Evolutionary conservation across 352 stramenopile genomes (phyloP).

Genomic region (Pilasporangium apinafurcum): DNA sequence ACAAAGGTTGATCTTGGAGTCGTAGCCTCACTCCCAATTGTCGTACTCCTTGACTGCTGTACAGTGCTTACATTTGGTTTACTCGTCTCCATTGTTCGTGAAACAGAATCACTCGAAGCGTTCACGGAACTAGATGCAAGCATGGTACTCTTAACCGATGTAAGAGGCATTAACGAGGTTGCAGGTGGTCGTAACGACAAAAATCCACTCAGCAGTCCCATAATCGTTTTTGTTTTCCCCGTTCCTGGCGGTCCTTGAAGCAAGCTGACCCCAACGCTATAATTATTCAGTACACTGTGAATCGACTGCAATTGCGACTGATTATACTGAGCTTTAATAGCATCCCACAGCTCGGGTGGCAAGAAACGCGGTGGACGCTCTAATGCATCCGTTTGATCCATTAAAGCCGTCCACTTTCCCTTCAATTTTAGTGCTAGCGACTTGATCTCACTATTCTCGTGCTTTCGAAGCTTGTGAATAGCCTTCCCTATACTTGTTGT

Average conservation of each 20-base stretch:
- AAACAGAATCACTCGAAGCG: too few species aligned
- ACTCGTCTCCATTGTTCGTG: not conserved
- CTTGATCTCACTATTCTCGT: constrained; percentile 50
- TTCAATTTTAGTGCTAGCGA: constrained; percentile 42
- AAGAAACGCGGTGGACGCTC: constrained; percentile 57
- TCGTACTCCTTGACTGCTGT: too few species aligned
- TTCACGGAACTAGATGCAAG: too few species aligned
- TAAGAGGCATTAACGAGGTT: constrained; percentile 26
- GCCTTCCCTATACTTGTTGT: constrained; percentile 82
- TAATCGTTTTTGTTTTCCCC: constrained; percentile 93
- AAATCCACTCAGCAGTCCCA: constrained; percentile 75
- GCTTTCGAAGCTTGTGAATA: constrained; percentile 82
- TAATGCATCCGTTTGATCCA: constrained; percentile 58
- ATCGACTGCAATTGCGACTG: constrained; percentile 84
- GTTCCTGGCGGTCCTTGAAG: constrained; percentile 95
- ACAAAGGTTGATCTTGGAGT: constrained; percentile 32
- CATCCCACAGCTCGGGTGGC: constrained; percentile 53
- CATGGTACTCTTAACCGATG: too few species aligned
- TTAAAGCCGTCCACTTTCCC: constrained; percentile 75
- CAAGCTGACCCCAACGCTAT: constrained; percentile 74
- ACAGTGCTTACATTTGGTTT: too few species aligned
- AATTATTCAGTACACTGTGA: constrained; percentile 85
- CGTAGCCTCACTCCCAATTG: constrained; percentile 19
- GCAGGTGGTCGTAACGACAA: constrained; percentile 53
- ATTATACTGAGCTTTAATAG: constrained; percentile 78